Evolutionary conservation across 129 eudicot genomes (phyloP).

Genomic region (Escallonia herrerae): DNA sequence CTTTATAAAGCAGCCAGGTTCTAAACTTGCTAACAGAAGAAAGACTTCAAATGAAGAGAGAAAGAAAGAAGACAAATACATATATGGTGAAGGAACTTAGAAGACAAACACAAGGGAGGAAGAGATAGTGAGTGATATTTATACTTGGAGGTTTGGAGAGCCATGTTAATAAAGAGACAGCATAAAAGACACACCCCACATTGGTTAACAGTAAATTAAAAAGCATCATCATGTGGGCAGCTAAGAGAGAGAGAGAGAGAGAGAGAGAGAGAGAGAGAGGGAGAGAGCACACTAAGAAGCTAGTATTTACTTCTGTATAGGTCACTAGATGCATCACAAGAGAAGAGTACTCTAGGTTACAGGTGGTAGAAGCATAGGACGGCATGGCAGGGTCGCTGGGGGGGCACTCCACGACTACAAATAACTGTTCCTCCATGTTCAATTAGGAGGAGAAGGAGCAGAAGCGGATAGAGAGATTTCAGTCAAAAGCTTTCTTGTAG

Average conservation of each 20-base stretch:
- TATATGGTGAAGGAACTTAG: background rate
- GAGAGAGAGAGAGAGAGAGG: background rate
- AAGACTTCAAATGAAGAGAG: too few species aligned
- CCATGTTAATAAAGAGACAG: background rate
- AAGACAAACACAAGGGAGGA: background rate
- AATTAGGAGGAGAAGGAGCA: too few species aligned
- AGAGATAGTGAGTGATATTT: background rate
- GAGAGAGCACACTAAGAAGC: background rate
- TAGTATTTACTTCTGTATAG: too few species aligned
- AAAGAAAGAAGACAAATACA: background rate
- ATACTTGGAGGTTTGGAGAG: background rate
- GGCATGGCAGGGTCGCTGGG: background rate
- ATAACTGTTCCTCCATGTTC: too few species aligned
- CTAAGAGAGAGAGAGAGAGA: background rate
- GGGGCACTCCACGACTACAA: too few species aligned
- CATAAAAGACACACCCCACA: background rate
- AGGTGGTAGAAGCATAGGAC: conserved; percentile 10
- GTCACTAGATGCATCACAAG: background rate
- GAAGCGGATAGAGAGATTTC: too few species aligned
- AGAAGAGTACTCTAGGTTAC: background rate
- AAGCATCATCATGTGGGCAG: conserved; percentile 10
- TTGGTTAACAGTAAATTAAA: conserved; percentile 5
- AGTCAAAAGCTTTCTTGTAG: too few species aligned
- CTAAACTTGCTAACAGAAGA: too few species aligned
- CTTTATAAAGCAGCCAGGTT: too few species aligned